These are phyloP conservation scores for Cercospora beticola DNA, from an alignment of 2,329 filamentous ascomycete genomes.

Conservation along the genomic window DNA sequence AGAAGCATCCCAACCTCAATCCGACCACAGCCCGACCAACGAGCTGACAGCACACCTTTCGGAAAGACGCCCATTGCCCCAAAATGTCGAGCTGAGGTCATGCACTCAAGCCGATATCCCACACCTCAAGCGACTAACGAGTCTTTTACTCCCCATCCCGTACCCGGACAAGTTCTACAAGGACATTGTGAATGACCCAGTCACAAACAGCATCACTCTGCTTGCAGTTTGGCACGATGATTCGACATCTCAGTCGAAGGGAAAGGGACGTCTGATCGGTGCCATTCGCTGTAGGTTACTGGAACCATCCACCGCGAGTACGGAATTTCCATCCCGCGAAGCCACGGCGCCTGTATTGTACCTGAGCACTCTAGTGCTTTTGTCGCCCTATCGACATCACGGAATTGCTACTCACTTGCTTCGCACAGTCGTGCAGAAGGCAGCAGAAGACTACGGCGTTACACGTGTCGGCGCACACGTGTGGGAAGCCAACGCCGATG, in stretches of 20 bases:
- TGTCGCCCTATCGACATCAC: slow-evolving; percentile 59
- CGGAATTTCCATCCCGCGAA: not conserved
- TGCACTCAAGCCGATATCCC: slow-evolving; percentile 56
- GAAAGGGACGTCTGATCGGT: slow-evolving; percentile 44
- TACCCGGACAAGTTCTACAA: slow-evolving; percentile 63
- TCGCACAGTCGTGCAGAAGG: slow-evolving; percentile 36
- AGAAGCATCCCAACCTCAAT: not conserved
- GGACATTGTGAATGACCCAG: slow-evolving; percentile 57
- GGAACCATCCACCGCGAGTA: slow-evolving; percentile 22
- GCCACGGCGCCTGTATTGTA: slow-evolving; percentile 49
- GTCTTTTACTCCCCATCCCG: slow-evolving; percentile 59
- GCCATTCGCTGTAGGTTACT: slow-evolving; percentile 51
- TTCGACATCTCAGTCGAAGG: slow-evolving; percentile 27
- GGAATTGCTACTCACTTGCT: slow-evolving; percentile 60
- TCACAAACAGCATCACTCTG: slow-evolving; percentile 56
- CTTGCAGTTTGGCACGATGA: slow-evolving; percentile 58
- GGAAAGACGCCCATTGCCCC: slow-evolving; percentile 27
- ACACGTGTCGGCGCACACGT: slow-evolving; percentile 60
- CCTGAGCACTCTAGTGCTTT: slow-evolving; percentile 60
- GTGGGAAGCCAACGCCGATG: slow-evolving; percentile 62
- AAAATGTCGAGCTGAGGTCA: slow-evolving; percentile 55
- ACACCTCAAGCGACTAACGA: slow-evolving; percentile 58
- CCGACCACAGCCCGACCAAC: not conserved
- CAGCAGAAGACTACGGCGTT: slow-evolving; percentile 52
- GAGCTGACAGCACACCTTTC: not conserved